Evolutionary conservation across 768 basidiomycete species (phyloP).

Genomic region (Exidia glandulosa): DNA sequence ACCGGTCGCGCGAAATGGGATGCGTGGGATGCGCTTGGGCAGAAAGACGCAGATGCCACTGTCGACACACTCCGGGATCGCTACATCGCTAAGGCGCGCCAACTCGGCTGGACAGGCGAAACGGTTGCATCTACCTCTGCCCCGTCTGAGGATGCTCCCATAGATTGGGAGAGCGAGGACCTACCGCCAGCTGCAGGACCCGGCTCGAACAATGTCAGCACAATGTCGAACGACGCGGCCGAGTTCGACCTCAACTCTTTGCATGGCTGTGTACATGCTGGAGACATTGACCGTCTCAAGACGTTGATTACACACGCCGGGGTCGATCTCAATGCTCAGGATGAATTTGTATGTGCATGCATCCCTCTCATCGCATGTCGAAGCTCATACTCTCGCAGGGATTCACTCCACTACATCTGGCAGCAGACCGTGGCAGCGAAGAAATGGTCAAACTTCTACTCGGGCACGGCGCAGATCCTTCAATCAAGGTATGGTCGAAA

Average conservation of each 20-base stretch:
- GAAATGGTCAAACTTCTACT: constrained; percentile 49
- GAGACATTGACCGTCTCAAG: constrained; percentile 36
- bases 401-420: constrained; percentile 79
- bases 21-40: constrained; percentile 52
- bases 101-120: constrained; percentile 54
- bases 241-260: constrained; percentile 19
- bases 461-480: constrained; percentile 48
- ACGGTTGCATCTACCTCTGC: not conserved
- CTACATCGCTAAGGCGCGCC: constrained; percentile 59
- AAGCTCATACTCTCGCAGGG: constrained; percentile 38
- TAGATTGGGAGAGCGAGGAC: constrained; percentile 1
- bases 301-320: constrained; percentile 33
- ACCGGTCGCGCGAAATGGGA: constrained; percentile 81
- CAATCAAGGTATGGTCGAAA: constrained; percentile 47
- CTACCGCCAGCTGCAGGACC: not conserved
- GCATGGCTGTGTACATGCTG: constrained; percentile 54
- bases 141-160: constrained; percentile 19
- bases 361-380: not conserved
- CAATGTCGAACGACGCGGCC: not conserved
- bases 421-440: constrained; percentile 67
- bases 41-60: constrained; percentile 30
- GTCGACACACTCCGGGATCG: constrained; percentile 42
- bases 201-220: not conserved
- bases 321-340: constrained; percentile 37
- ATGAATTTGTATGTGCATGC: not conserved